phyloP scores from a whole-genome alignment of 1,139 yeast genomes.

The Geotrichum phurueaensis region DNA sequence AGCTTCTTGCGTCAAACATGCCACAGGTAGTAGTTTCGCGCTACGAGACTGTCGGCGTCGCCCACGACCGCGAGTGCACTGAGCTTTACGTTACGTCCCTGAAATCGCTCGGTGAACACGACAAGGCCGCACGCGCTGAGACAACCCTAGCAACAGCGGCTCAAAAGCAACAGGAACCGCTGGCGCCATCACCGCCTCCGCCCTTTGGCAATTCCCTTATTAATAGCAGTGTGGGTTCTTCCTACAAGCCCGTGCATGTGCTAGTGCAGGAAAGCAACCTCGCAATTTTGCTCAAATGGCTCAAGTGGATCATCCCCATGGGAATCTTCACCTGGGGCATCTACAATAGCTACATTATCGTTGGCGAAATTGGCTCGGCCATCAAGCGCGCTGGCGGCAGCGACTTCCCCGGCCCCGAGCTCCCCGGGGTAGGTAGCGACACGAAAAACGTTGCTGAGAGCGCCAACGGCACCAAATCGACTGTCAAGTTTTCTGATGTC shows the following conservation, averaged over 20 bases:
- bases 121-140: slow-evolving; percentile 57
- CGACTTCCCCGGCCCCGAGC: slow-evolving; percentile 40
- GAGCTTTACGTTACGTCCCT: slow-evolving; percentile 74
- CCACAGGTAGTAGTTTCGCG: slow-evolving; percentile 91
- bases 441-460: slow-evolving; percentile 30
- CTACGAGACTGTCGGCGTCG: slow-evolving; percentile 86
- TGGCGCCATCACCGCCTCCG: not conserved
- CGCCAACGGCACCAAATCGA: slow-evolving; percentile 67
- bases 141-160: slow-evolving; percentile 17
- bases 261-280: slow-evolving; percentile 78
- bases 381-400: slow-evolving; percentile 49
- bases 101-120: slow-evolving; percentile 65
- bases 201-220: not conserved
- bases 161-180: not conserved
- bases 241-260: slow-evolving; percentile 80
- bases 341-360: slow-evolving; percentile 50
- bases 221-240: slow-evolving; percentile 28
- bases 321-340: slow-evolving; percentile 65
- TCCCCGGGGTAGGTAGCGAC: not conserved
- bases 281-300: slow-evolving; percentile 76
- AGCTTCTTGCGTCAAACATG: slow-evolving; percentile 66
- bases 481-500: slow-evolving; percentile 85
- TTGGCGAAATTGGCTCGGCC: slow-evolving; percentile 79
- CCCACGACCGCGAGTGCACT: slow-evolving; percentile 71
- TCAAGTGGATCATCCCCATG: slow-evolving; percentile 81